Percentiles rank a stretch among this genome's conserved stretches.
Conservation (phyloP, 2,329 filamentous ascomycete species). For the Epicoccum nigrum region DNA sequence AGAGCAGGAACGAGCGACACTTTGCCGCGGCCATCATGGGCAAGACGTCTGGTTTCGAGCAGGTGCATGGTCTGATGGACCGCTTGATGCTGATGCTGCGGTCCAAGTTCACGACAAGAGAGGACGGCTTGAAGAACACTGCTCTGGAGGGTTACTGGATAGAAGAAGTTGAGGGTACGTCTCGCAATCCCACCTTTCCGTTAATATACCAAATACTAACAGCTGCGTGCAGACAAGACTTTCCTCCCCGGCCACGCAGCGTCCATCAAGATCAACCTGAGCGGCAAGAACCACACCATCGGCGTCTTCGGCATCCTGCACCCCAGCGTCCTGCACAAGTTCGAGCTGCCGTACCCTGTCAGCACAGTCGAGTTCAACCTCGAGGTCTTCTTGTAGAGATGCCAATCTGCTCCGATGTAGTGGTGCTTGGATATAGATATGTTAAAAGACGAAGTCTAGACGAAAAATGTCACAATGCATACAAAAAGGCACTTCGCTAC, state of each 20-base stretch:
- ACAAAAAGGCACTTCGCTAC: too few species aligned
- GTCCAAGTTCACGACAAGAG: slow-evolving; percentile 76
- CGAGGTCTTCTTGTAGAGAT: slow-evolving; percentile 78
- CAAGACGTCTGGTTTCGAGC: slow-evolving; percentile 91
- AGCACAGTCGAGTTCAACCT: slow-evolving; percentile 95
- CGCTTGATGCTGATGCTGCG: slow-evolving; percentile 91
- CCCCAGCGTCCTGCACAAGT: slow-evolving; percentile 90
- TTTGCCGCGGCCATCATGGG: slow-evolving; percentile 97
- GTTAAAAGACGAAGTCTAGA: too few species aligned
- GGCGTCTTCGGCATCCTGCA: slow-evolving; percentile 94
- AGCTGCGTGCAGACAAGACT: slow-evolving; percentile 67
- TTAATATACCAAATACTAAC: too few species aligned
- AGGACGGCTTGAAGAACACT: slow-evolving; percentile 66
- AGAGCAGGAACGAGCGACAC: slow-evolving; percentile 87
- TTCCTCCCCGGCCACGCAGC: slow-evolving; percentile 93
- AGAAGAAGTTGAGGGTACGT: slow-evolving; percentile 78
- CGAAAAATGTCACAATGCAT: too few species aligned
- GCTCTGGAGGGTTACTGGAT: slow-evolving; percentile 84
- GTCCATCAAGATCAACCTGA: slow-evolving; percentile 77
- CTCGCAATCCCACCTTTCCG: too few species aligned
- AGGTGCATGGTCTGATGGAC: slow-evolving; percentile 93
- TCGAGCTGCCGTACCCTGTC: slow-evolving; percentile 90
- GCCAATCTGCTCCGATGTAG: not conserved
- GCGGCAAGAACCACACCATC: slow-evolving; percentile 75
- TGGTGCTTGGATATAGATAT: not conserved